These are phyloP conservation scores for Pterula multifida DNA, from an alignment of 1,284 basidiomycete genomes.

Conservation along the genomic window DNA sequence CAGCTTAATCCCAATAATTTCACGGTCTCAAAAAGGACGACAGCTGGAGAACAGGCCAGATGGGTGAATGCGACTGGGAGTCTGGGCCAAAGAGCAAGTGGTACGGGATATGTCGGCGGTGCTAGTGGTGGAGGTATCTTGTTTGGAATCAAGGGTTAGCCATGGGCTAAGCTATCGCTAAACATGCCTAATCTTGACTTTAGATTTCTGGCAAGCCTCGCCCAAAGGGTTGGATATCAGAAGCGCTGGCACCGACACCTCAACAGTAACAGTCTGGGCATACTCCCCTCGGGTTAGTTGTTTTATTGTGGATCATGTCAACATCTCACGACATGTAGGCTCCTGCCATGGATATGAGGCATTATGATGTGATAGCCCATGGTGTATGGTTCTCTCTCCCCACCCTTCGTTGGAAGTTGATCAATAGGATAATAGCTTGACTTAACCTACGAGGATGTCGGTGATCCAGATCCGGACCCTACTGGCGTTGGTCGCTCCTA, in stretches of 20 bases:
- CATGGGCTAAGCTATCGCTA: background rate
- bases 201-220: slow-evolving; percentile 30
- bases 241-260: slow-evolving; percentile 19
- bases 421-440: slow-evolving; percentile 19
- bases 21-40: slow-evolving; percentile 23
- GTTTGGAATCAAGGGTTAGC: slow-evolving; percentile 22
- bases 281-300: slow-evolving; percentile 23
- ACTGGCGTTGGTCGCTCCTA: slow-evolving; percentile 27
- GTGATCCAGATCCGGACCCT: slow-evolving; percentile 27
- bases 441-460: slow-evolving; percentile 30
- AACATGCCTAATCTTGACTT: background rate
- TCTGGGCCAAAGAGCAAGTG: slow-evolving; percentile 23
- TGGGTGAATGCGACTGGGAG: slow-evolving; percentile 23
- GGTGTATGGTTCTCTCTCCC: slow-evolving; percentile 16
- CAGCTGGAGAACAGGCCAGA: slow-evolving; percentile 18
- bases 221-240: slow-evolving; percentile 27
- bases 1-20: slow-evolving; percentile 23
- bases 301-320: background rate
- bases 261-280: slow-evolving; percentile 27
- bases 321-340: no score
- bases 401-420: background rate
- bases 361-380: slow-evolving; percentile 29
- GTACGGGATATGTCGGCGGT: slow-evolving; percentile 28
- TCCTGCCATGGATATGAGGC: slow-evolving; percentile 28
- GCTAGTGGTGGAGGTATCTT: slow-evolving; percentile 25